These are phyloP conservation scores for Flaveria sonorensis DNA, from an alignment of 129 eudicot species.

Conservation along the genomic window DNA sequence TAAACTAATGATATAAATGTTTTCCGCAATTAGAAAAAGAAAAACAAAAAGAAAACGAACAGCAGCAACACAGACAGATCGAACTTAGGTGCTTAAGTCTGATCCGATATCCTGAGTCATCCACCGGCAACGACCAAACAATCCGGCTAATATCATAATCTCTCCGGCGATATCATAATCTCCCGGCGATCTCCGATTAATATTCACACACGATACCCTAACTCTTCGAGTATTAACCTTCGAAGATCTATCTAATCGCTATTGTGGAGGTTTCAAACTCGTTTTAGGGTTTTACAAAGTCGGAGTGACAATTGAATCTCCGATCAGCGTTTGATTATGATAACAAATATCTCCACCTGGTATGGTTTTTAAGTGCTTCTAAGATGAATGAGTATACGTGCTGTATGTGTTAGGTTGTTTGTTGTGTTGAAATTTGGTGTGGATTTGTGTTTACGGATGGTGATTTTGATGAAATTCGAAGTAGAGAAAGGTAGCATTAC, in stretches of 20 bases:
- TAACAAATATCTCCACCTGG: conserved; percentile 67
- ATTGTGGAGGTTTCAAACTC: conserved; percentile 21
- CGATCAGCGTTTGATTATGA: conserved; percentile 48
- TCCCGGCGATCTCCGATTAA: conserved; percentile 9
- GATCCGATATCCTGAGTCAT: conserved; percentile 14
- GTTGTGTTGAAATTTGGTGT: not conserved
- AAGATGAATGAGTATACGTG: not conserved
- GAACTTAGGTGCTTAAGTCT: conserved; percentile 12
- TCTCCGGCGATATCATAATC: conserved; percentile 1
- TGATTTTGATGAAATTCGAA: not conserved
- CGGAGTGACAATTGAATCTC: conserved; percentile 34
- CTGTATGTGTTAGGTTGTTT: not conserved
- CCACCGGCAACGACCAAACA: conserved; percentile 31
- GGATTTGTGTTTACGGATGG: not conserved
- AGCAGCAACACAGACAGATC: not conserved
- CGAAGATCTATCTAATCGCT: conserved; percentile 16
- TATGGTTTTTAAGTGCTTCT: conserved; percentile 30
- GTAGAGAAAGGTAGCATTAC: no score
- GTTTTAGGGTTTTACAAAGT: conserved; percentile 37
- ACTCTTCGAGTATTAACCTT: not conserved
- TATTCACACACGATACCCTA: not conserved
- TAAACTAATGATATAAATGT: no score
- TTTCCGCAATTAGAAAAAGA: no score
- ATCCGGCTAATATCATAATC: conserved; percentile 22
- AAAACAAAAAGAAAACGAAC: no score